A percentile compares a stretch with the other conserved stretches of the same genome.
Conservation (phyloP, 176 grass and related monocot species). For the Neostapfia colusana region DNA sequence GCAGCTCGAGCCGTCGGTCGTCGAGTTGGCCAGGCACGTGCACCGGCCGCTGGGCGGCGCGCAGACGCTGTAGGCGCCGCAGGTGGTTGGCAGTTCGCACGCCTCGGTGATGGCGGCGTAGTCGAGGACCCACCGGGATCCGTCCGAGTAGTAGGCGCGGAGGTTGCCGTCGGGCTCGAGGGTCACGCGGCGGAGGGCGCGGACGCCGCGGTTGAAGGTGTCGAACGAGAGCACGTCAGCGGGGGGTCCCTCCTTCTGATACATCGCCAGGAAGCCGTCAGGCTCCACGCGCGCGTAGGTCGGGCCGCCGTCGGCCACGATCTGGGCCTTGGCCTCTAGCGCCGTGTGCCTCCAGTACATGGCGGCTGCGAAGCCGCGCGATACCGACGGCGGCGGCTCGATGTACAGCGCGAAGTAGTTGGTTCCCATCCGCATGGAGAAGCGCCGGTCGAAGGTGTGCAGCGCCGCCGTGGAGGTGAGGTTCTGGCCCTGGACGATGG, state of each 20-base stretch:
- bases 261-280: conserved; percentile 82
- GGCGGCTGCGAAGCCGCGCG: conserved; percentile 14
- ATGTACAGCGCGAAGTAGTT: conserved; percentile 60
- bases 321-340: conserved; percentile 65
- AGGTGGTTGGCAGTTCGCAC: conserved; percentile 64
- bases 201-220: conserved; percentile 61
- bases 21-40: conserved; percentile 49
- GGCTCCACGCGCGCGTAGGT: conserved; percentile 65
- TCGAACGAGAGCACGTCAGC: conserved; percentile 71
- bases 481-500: conserved; percentile 88
- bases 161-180: conserved; percentile 67
- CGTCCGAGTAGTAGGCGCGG: conserved; percentile 76
- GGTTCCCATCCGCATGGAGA: conserved; percentile 60
- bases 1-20: neutral
- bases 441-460: conserved; percentile 51
- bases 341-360: conserved; percentile 84
- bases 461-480: conserved; percentile 61
- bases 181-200: conserved; percentile 68
- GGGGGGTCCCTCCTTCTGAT: conserved; percentile 62
- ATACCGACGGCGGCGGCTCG: conserved; percentile 27
- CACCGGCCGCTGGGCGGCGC: conserved; percentile 38
- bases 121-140: conserved; percentile 48
- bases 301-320: conserved; percentile 44
- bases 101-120: conserved; percentile 61
- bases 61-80: conserved; percentile 47